Base-by-base conservation (phyloP, 257 asterid species). In the Solanum raphanifolium region DNA sequence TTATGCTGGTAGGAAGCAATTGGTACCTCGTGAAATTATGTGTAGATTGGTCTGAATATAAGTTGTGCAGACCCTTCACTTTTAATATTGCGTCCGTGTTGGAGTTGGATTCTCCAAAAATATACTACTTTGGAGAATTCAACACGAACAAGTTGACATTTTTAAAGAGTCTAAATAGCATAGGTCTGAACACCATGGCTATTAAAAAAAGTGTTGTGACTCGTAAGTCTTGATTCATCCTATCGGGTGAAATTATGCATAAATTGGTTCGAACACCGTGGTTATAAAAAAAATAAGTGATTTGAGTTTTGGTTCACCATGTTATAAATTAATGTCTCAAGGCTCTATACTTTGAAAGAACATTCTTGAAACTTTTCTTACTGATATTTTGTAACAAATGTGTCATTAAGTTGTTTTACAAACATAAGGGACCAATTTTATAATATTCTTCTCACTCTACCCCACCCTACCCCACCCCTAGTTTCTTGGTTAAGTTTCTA, bases 341-440 rank as follows among this genome's bases (percentile, higher is more conserved):
- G 66, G 68, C 39, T 46, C 27, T 81, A 4, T 9, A 29, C 18
- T 27, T 81, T 1, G 35, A 27, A 81, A 46, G 39, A 46, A 15
- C 41, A 82, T 82, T 48, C 69, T 82, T 46, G 86, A 46, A 82
- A 29, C 65, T 29, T 39, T 43, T 78, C 62, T 78, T 20, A 73
- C 29, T 43, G 9, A 46, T 81, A 10, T 9, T 81, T 9, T 16
- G 39, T 29, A 81, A 34, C 10, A 35, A 74, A 74, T 74, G 31
- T 73, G 85, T 29, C 41, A 48, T 48, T 18, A 46, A 18, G 41
- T 82, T 46, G 4, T 29, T 27, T 82, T 48, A 29, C 39, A 31
- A 29, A 82, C 27, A 18, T 3, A 5, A 46, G 27, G 85, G 85
- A 20, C 20, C 27, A 81, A 31, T 48, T 48, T 81, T 9, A 46